Evolutionary conservation across 2,329 filamentous ascomycete species (phyloP), one percentile per base, ranked within the genome.

Genomic region (Cladophialophora exuberans): DNA sequence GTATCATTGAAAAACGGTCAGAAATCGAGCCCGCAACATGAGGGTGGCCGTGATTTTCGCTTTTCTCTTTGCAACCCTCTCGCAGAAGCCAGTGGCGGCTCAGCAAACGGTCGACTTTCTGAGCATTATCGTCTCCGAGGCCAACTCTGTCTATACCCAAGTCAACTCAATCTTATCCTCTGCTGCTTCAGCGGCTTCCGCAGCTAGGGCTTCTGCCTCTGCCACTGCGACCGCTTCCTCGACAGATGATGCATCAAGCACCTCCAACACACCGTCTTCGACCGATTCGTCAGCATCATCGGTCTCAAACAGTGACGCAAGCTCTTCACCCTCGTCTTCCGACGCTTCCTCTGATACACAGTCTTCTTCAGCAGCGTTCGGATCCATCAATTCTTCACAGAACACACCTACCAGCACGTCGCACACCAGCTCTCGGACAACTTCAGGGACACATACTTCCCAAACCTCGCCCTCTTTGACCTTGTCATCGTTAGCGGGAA

Each of bases 61-160:
- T 42, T 36, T 23, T 59, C 31, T 31, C 54, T 35, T 35, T 30
- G 38, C 41, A 47, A 42, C 18, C 31, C n/a, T n/a, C 31, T 38
- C 45, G 31, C 28, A 48, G 2, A 5, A 36, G 13, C 23, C 47
- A 15, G 36, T 46, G 9, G 39, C 55, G 18, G 48, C 58, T 25
- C 58, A 61, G 38, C 26, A 42, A 18, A 41, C 45, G 15, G 10
- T 46, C 35, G 54, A 62, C 36, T 44, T 52, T 7, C 30, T 61
- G 4, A 53, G 51, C 36, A 22, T 56, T 6, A 51, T 64, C 18
- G 55, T 61, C 15, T 64, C 60, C 3, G 62, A 64, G 25, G 60
- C 57, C 45, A 46, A 42, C 20, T 61, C 57, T n/a, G 52, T 62
- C 26, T 64, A 57, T 39, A 61, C 62, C 30, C 48, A 57, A 39